phyloP scores from a whole-genome alignment of 225 moss, liverwort and hornwort genomes.

The Marchantia polymorpha region DNA sequence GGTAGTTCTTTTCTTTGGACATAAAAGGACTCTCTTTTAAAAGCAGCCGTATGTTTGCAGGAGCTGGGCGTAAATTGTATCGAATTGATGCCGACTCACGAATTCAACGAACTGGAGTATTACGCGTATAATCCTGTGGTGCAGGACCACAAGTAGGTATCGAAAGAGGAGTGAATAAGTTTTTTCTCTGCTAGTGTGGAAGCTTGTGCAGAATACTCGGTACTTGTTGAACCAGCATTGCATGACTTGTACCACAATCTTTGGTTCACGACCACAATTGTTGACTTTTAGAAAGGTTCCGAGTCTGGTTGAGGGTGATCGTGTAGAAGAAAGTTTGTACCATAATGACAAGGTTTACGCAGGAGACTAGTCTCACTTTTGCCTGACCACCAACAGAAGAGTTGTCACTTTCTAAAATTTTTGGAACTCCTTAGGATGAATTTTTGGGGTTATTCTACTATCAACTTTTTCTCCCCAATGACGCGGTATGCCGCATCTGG shows the following conservation, averaged over 20 bases:
- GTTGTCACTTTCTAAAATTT: not conserved
- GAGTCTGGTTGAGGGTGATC: not conserved
- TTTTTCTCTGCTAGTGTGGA: not conserved
- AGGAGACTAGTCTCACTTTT: not conserved
- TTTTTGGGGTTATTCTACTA: slow-evolving; percentile 92
- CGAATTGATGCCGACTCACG: slow-evolving; percentile 89
- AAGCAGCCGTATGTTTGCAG: slow-evolving; percentile 38
- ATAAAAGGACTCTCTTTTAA: not conserved
- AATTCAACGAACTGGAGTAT: slow-evolving; percentile 89
- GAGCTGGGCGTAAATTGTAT: slow-evolving; percentile 81
- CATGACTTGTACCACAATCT: no score
- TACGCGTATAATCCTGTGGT: slow-evolving; percentile 78
- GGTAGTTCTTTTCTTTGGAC: not conserved
- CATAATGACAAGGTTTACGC: not conserved
- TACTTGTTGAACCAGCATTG: not conserved
- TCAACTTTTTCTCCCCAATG: slow-evolving; percentile 94
- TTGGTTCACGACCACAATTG: no score
- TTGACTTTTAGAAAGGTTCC: not conserved
- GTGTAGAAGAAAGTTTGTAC: not conserved
- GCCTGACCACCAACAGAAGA: not conserved
- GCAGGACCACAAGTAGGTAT: slow-evolving; percentile 74
- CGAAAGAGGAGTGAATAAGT: not conserved
- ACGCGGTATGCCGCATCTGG: slow-evolving; percentile 83
- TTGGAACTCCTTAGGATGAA: slow-evolving; percentile 53
- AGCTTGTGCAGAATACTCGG: not conserved